Conservation (phyloP, 2,329 filamentous ascomycete genomes). For the Fusarium nisikadoi region DNA sequence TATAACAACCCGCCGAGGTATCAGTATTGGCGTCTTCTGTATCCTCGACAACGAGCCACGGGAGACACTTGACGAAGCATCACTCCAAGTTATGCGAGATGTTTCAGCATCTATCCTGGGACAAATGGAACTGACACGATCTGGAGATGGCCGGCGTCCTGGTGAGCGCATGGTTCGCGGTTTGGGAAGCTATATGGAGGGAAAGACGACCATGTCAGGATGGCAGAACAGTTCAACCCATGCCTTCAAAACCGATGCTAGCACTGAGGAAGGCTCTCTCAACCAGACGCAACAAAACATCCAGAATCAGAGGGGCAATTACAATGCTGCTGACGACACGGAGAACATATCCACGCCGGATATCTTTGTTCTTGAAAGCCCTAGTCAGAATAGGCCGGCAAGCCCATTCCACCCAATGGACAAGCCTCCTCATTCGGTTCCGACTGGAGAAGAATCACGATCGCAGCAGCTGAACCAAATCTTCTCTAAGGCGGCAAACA, state of each 20-base stretch:
- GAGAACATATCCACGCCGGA: not conserved
- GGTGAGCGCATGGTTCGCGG: conserved; percentile 54
- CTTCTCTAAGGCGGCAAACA: conserved; percentile 57
- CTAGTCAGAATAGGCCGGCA: not conserved
- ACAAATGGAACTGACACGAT: conserved; percentile 49
- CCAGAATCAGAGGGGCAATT: conserved; percentile 6
- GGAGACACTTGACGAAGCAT: conserved; percentile 39
- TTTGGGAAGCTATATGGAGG: conserved; percentile 52
- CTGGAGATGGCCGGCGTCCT: conserved; percentile 42
- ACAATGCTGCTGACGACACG: not conserved
- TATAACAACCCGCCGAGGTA: conserved; percentile 51
- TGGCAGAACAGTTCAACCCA: conserved; percentile 17
- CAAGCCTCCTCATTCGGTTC: not conserved
- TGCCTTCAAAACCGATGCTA: conserved; percentile 1
- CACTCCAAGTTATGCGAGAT: conserved; percentile 43
- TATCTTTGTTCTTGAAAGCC: conserved; percentile 22
- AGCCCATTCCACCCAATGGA: not conserved
- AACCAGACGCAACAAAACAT: conserved; percentile 19
- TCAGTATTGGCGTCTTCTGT: conserved; percentile 56
- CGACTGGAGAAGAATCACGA: conserved; percentile 2
- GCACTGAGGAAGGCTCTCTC: conserved; percentile 16
- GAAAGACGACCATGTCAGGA: conserved; percentile 45
- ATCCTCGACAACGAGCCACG: conserved; percentile 40
- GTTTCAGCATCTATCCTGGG: conserved; percentile 49
- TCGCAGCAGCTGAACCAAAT: conserved; percentile 34